A percentile compares a stretch with the other conserved stretches of the same genome.
Evolutionary conservation across 495 filamentous ascomycete species (phyloP).

Genomic region (Penicillium parvum): DNA sequence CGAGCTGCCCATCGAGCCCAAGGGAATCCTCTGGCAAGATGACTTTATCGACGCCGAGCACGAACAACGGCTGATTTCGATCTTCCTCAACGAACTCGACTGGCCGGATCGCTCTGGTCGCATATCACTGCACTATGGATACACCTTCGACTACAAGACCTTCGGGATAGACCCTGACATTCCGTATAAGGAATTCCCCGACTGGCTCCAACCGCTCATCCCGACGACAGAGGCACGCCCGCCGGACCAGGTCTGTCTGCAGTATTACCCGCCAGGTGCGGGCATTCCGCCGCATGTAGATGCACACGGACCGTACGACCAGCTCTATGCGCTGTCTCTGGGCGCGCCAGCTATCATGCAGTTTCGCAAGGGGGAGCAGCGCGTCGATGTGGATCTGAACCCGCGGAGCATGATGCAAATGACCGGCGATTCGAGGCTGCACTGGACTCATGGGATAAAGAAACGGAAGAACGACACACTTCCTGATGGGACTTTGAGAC

Average conservation of each 20-base stretch:
- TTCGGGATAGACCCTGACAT: constrained; percentile 38
- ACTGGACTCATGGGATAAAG: constrained; percentile 43
- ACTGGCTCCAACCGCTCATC: constrained; percentile 35
- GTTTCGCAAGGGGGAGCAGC: constrained; percentile 28
- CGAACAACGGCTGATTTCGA: constrained; percentile 30
- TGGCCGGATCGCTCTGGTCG: constrained; percentile 37
- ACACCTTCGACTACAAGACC: constrained; percentile 43
- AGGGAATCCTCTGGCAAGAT: constrained; percentile 31
- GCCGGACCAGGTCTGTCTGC: constrained; percentile 41
- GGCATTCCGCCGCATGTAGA: constrained; percentile 43
- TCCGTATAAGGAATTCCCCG: constrained; percentile 37
- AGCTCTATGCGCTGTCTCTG: constrained; percentile 38
- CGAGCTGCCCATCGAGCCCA: constrained; percentile 28
- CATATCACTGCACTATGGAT: constrained; percentile 40
- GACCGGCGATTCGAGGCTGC: constrained; percentile 31
- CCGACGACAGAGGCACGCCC: constrained; percentile 32
- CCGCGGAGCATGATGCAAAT: constrained; percentile 39
- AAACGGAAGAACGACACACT: constrained; percentile 38
- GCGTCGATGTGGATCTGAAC: constrained; percentile 30
- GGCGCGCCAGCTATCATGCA: constrained; percentile 37
- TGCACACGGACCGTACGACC: constrained; percentile 35
- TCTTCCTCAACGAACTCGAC: constrained; percentile 29
- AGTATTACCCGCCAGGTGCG: constrained; percentile 38
- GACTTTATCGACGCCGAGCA: constrained; percentile 32
- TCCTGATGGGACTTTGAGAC: constrained; percentile 27